These are phyloP conservation scores for Nematodospora anomalae DNA, from an alignment of 1,139 yeast species.

Conservation along the genomic window DNA sequence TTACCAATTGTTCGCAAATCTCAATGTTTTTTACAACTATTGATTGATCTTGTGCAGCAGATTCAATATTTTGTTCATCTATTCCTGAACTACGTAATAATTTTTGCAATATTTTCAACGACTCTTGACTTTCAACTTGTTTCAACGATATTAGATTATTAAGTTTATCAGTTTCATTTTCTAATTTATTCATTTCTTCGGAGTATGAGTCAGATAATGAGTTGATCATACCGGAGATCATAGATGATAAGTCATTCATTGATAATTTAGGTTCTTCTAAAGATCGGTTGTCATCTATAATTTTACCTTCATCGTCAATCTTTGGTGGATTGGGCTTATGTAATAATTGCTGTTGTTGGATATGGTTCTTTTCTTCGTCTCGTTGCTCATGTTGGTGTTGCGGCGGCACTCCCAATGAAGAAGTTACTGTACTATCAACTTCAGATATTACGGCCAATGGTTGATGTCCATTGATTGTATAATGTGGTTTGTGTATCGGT, in stretches of 20 bases:
- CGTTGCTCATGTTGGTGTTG: constrained; percentile 4
- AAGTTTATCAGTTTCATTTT: constrained; percentile 21
- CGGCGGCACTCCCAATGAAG: neutral
- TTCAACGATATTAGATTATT: constrained; percentile 18
- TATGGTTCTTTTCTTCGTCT: constrained; percentile 6
- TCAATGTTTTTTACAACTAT: constrained; percentile 23
- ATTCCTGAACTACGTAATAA: constrained; percentile 16
- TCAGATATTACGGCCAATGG: constrained; percentile 44
- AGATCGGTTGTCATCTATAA: constrained; percentile 16
- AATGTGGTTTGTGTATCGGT: constrained; percentile 22
- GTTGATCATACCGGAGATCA: constrained; percentile 43
- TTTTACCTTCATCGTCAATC: constrained; percentile 32
- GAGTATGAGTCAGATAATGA: constrained; percentile 46
- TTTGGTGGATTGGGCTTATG: constrained; percentile 35
- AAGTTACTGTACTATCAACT: constrained; percentile 16
- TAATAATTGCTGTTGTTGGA: constrained; percentile 1
- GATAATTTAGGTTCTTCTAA: constrained; percentile 21
- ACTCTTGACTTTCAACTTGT: constrained; percentile 10
- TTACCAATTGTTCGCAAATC: constrained; percentile 29
- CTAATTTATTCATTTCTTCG: constrained; percentile 24
- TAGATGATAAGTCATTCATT: constrained; percentile 34
- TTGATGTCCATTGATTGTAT: constrained; percentile 21
- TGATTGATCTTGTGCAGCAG: constrained; percentile 30
- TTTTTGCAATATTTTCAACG: constrained; percentile 9
- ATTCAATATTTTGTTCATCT: constrained; percentile 26